A percentile compares a stretch with the other conserved stretches of the same genome.
These are phyloP conservation scores for Malassezia globosa DNA, from an alignment of 1,284 basidiomycete species.

Conservation along the genomic window DNA sequence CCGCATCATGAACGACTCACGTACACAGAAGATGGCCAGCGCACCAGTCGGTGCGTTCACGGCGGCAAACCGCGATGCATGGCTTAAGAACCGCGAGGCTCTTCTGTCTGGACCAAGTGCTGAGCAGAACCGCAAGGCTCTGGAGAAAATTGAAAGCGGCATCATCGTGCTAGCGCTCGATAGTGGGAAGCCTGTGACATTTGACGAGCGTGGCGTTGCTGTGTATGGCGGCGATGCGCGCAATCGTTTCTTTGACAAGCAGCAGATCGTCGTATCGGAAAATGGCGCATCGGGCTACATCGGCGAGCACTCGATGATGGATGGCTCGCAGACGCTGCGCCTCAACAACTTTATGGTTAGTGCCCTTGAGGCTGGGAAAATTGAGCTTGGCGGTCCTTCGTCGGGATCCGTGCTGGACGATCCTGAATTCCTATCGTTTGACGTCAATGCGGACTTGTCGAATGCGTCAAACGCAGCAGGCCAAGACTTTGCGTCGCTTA, in stretches of 20 bases:
- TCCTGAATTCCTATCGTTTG: conserved; percentile 63
- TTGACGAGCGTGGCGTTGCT: conserved; percentile 60
- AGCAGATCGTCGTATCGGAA: conserved; percentile 60
- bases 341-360: conserved; percentile 88
- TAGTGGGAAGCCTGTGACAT: conserved; percentile 63
- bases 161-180: conserved; percentile 81
- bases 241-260: conserved; percentile 96
- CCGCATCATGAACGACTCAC: conserved; percentile 61
- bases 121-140: conserved; percentile 56
- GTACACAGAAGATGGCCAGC: conserved; percentile 54
- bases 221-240: conserved; percentile 78
- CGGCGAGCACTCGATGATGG: conserved; percentile 91
- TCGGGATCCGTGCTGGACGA: conserved; percentile 52
- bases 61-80: conserved; percentile 75
- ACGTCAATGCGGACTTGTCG: conserved; percentile 54
- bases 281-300: conserved; percentile 89
- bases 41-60: conserved; percentile 69
- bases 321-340: conserved; percentile 86
- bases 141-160: conserved; percentile 78
- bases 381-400: conserved; percentile 54
- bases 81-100: conserved; percentile 60
- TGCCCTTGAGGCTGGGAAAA: conserved; percentile 64
- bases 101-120: conserved; percentile 53
- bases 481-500: conserved; percentile 63
- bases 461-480: conserved; percentile 55